phyloP scores from a whole-genome alignment of 805 yeast species.

The Starmerella asiatica region DNA sequence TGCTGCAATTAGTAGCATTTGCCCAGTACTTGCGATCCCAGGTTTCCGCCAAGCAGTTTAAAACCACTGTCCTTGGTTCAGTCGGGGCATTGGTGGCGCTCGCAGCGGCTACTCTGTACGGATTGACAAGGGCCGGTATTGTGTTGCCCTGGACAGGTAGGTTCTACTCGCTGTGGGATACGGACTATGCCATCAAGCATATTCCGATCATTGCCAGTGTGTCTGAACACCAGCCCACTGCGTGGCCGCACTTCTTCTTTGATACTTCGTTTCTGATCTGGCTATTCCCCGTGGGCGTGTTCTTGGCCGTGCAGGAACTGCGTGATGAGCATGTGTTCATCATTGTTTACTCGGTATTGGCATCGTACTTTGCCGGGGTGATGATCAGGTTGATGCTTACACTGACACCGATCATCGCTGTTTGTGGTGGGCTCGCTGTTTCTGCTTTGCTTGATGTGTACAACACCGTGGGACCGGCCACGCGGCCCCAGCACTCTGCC shows the following conservation, averaged over 20 bases:
- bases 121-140: conserved; percentile 75
- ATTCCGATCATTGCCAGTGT: conserved; percentile 98
- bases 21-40: conserved; percentile 68
- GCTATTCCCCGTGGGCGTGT: conserved; percentile 97
- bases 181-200: conserved; percentile 92
- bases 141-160: conserved; percentile 99
- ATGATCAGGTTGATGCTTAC: conserved; percentile 98
- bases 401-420: conserved; percentile 91
- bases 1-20: conserved; percentile 76
- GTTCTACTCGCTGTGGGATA: conserved; percentile 96
- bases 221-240: conserved; percentile 99
- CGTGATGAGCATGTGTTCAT: conserved; percentile 86
- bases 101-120: conserved; percentile 60
- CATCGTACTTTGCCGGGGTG: conserved; percentile 96
- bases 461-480: conserved; percentile 18
- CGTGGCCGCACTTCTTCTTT: conserved; percentile 97
- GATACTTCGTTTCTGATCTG: conserved; percentile 87
- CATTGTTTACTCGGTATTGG: conserved; percentile 81
- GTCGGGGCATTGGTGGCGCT: conserved; percentile 40
- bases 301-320: conserved; percentile 76
- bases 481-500: background rate
- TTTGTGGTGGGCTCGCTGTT: conserved; percentile 76
- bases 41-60: conserved; percentile 62
- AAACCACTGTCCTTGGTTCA: conserved; percentile 36
- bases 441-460: conserved; percentile 76